Base-by-base conservation (phyloP, 2,329 filamentous ascomycete species). In the Botrytis porri region DNA sequence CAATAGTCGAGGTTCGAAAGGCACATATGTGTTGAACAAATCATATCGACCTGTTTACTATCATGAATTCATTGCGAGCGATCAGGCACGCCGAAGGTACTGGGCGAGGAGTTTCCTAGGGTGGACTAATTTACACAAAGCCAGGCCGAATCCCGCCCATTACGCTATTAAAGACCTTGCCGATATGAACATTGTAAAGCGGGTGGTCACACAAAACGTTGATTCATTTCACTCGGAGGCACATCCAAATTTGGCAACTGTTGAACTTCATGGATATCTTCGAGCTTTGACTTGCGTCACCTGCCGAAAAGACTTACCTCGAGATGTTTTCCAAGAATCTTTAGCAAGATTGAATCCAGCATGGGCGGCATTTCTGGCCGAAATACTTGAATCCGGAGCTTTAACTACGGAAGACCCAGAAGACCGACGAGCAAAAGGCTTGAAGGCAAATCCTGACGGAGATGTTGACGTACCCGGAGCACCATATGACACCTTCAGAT, bases 51-150 rank as follows among this genome's bases (percentile, higher is more conserved):
- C 95, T 45, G 97, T 97, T 77, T 99, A 97, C 84, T 95, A 93
- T 82, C 90, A 94, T 81, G 96, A 99, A 81, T 99, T 98, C 80
- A 83, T 94, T 61, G 84, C 87, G 64, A 92, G 85, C 76, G 63
- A 69, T 60, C 71, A 70, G 39, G 90, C 93, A 20, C 86, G 96
- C 76, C 96, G 98, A 82, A 86, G 96, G 75, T 99, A 99, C 81
- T 99, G 96, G 96, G 95, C 96, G 0, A 86, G 96, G 66, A 97
- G 93, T 80, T 99, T 97, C 82, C 84, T 99, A 32, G 96, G 96
- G 54, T 98, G 95, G 95, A 90, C 93, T 6, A 94, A 89, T 62
- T 84, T 98, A 76, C 85, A 92, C 79, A 91, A 89, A 75, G 93
- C 94, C n/a, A 85, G 84, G 73, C 95, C 95, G 20, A 98, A 98